These are phyloP conservation scores for Fragaria vesca DNA, from an alignment of 306 rosid genomes.

Conservation along the genomic window DNA sequence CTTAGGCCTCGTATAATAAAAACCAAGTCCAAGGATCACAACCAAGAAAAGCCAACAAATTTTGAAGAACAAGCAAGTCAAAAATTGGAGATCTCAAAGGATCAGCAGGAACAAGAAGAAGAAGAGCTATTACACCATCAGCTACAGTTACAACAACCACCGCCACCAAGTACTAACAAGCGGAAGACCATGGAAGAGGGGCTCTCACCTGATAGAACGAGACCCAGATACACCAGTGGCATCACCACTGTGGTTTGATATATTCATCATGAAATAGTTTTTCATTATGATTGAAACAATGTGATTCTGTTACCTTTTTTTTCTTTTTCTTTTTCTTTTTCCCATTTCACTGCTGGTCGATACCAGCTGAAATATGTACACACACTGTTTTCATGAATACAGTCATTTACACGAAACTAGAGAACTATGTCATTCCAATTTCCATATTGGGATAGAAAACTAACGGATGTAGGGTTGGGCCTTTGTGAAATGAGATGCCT, in stretches of 20 bases:
- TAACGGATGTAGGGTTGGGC: too few species aligned
- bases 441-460: too few species aligned
- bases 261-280: conserved; percentile 17
- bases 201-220: conserved; percentile 77
- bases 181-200: conserved; percentile 80
- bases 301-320: conserved; percentile 35
- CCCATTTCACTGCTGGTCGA: conserved; percentile 43
- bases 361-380: conserved; percentile 46
- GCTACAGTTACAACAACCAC: conserved; percentile 29
- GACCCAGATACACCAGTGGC: conserved; percentile 70
- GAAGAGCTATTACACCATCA: conserved; percentile 15
- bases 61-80: conserved; percentile 33
- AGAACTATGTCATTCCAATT: conserved; percentile 35
- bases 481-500: too few species aligned
- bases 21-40: conserved; percentile 51
- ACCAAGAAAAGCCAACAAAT: conserved; percentile 28
- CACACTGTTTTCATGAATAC: conserved; percentile 45
- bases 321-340: not conserved
- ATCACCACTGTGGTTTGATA: conserved; percentile 67
- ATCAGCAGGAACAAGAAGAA: conserved; percentile 18
- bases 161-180: conserved; percentile 54
- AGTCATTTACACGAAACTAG: conserved; percentile 47
- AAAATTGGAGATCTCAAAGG: conserved; percentile 18
- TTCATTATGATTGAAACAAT: conserved; percentile 25
- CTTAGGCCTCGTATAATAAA: conserved; percentile 77